Evolutionary conservation across 345 rosid genomes (phyloP), one percentile per base, ranked within the genome.

Genomic region (Garcia nutans): DNA sequence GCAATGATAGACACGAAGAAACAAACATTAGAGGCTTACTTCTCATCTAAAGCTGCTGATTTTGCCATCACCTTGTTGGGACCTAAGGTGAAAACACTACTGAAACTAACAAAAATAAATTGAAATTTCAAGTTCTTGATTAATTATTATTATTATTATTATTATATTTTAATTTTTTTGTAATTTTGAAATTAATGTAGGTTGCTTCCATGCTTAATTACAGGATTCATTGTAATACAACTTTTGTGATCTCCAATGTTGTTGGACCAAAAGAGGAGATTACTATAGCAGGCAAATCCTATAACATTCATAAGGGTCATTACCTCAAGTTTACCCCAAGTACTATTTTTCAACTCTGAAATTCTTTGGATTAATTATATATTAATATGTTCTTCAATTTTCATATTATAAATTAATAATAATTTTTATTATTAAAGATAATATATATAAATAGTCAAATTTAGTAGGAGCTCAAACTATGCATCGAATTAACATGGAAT

Each of bases 201-300:
- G 72, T 68, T 56, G 88, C 89, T 23, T 23, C 77, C 79, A 26
- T 50, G 71, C 83, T 89, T 10, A 87, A 87, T 76, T 84, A 89
- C 83, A 81, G 76, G 74, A 68, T 91, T 31, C 3, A 86, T 10
- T 84, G 96, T 67, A 85, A 88, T 70, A 80, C 88, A 1, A 85
- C 82, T 15, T 88, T 89, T 76, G 83, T 87, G 1, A 72, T 91
- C 69, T 91, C 93, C 0, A 87, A 89, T 22, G 47, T 91, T 59
- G 57, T 86, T 5, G 96, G 93, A 19, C 93, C 93, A 0, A 67
- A 41, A 52, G 88, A 87, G 79, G 82, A 84, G 77, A 80, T 87
- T 28, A 78, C 89, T 2, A 26, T 83, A 33, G 84, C 76, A 1
- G 90, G 82, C 73, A 86, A 85, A n/a, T 45, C 90, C 89, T 0